These are phyloP conservation scores for Camellia sinensis DNA, from an alignment of 148 eudicot species.

Conservation along the genomic window DNA sequence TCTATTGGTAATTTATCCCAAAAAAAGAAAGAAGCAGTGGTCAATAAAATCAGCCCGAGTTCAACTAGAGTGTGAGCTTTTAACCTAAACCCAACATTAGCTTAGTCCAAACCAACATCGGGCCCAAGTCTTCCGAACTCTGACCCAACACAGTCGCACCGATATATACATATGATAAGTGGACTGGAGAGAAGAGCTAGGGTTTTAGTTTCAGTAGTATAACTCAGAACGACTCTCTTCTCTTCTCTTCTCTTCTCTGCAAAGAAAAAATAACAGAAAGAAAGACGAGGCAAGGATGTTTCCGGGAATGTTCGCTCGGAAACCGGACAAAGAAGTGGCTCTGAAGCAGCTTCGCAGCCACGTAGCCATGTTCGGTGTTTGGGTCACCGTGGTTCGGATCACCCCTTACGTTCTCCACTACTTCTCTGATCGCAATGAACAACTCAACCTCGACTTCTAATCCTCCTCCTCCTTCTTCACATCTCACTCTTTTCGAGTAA, in stretches of 20 bases:
- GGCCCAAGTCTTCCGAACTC: no score
- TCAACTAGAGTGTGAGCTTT: no score
- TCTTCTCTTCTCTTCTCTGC: neutral
- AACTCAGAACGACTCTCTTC: neutral
- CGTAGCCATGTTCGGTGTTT: conserved; percentile 63
- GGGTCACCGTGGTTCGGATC: conserved; percentile 66
- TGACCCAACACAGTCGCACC: no score
- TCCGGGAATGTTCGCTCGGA: conserved; percentile 60
- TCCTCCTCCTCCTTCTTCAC: neutral
- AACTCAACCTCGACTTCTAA: conserved; percentile 64
- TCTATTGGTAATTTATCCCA: no score
- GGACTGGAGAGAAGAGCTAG: neutral
- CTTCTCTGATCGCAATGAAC: conserved; percentile 50
- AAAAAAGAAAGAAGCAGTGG: no score
- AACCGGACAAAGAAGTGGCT: conserved; percentile 77
- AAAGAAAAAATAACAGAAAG: conserved; percentile 2
- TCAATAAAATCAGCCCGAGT: no score
- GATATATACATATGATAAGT: no score
- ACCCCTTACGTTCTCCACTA: conserved; percentile 73
- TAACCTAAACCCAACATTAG: no score
- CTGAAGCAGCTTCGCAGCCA: conserved; percentile 59
- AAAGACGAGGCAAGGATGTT: conserved; percentile 49
- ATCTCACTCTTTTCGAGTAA: neutral
- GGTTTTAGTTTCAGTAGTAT: neutral
- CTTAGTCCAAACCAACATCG: no score